These are phyloP conservation scores for Tremella fuciformis DNA, from an alignment of 768 basidiomycete species.

Conservation along the genomic window DNA sequence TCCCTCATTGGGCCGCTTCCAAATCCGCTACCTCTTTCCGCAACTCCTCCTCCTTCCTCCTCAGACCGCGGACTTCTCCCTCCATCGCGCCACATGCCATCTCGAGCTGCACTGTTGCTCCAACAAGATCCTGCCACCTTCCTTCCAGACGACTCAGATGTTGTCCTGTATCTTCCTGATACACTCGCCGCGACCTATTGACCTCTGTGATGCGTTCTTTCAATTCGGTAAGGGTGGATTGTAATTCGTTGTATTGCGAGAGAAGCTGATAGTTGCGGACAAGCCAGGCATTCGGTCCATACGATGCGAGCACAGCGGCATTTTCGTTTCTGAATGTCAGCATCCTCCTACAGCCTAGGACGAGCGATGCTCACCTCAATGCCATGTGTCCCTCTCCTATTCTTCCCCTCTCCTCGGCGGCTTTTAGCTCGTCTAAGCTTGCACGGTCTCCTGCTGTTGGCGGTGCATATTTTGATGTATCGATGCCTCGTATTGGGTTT, in stretches of 20 bases:
- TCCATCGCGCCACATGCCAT: slow-evolving; percentile 90
- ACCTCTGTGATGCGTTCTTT: slow-evolving; percentile 76
- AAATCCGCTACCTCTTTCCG: slow-evolving; percentile 39
- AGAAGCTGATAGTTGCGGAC: slow-evolving; percentile 87
- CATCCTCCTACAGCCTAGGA: background rate
- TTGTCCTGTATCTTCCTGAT: slow-evolving; percentile 71
- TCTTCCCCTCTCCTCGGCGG: slow-evolving; percentile 38
- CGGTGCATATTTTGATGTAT: slow-evolving; percentile 39
- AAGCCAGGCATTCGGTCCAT: slow-evolving; percentile 87
- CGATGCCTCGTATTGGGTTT: slow-evolving; percentile 42
- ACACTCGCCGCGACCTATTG: slow-evolving; percentile 83
- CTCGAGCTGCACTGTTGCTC: slow-evolving; percentile 86
- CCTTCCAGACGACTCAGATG: slow-evolving; percentile 79
- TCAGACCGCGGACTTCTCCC: slow-evolving; percentile 61
- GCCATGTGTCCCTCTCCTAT: slow-evolving; percentile 49
- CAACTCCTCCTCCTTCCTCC: slow-evolving; percentile 44
- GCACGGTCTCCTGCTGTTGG: slow-evolving; percentile 20
- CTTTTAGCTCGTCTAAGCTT: slow-evolving; percentile 35
- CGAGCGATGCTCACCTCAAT: slow-evolving; percentile 31
- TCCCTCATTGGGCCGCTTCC: slow-evolving; percentile 19
- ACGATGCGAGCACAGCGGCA: slow-evolving; percentile 73
- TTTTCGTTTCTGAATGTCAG: slow-evolving; percentile 67
- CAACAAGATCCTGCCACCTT: slow-evolving; percentile 89
- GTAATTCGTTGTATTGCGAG: slow-evolving; percentile 68
- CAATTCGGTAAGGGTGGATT: slow-evolving; percentile 27